Percentiles rank a stretch among this genome's conserved stretches.
Conservation (phyloP, 1,139 yeast species). For the Debaryomyces robertsiae region DNA sequence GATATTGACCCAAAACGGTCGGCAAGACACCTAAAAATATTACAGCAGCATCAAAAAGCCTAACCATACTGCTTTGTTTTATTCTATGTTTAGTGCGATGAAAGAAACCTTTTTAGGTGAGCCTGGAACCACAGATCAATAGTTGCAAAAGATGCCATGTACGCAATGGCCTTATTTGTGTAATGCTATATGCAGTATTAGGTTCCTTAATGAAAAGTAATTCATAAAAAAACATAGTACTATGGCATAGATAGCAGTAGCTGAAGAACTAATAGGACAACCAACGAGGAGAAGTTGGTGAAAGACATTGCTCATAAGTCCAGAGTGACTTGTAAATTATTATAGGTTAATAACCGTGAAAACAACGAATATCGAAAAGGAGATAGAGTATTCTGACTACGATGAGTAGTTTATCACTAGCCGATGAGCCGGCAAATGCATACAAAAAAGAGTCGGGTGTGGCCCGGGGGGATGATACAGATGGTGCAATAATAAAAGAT, state of each 20-base stretch:
- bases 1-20: conserved; percentile 3
- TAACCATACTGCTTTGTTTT: neutral
- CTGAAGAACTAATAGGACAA: neutral
- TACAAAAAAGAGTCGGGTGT: conserved; percentile 8
- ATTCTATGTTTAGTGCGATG: neutral
- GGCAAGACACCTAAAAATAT: neutral
- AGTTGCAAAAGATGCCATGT: conserved; percentile 4
- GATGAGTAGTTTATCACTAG: conserved; percentile 17
- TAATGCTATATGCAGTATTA: conserved; percentile 1
- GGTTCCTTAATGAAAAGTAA: conserved; percentile 6
- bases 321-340: conserved; percentile 1
- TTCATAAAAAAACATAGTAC: conserved; percentile 8
- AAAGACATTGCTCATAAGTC: conserved; percentile 4
- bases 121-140: conserved; percentile 6
- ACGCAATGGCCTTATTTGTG: neutral
- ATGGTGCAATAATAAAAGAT: conserved; percentile 8
- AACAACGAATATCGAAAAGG: conserved; percentile 3
- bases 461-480: conserved; percentile 5
- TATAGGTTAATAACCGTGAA: conserved; percentile 1
- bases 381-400: conserved; percentile 8
- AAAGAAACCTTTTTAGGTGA: neutral
- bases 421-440: conserved; percentile 13
- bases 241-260: conserved; percentile 3
- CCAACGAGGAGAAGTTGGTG: conserved; percentile 2
- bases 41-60: neutral